Evolutionary conservation across 805 yeast genomes (phyloP).

Genomic region (Metschnikowia peoriensis): DNA sequence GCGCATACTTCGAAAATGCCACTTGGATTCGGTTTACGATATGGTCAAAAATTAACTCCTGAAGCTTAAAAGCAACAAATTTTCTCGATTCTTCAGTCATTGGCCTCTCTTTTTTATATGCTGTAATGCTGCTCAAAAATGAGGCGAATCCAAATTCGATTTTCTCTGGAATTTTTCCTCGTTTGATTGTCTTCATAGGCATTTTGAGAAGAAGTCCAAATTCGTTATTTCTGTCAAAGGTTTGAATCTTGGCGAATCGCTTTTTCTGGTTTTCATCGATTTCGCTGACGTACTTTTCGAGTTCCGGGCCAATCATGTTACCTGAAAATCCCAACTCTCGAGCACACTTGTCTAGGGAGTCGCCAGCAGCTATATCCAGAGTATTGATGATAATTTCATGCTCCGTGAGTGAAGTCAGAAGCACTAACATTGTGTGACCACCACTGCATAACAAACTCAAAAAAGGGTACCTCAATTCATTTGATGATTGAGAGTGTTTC

Average conservation of each 20-base stretch:
- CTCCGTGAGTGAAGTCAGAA: conserved; percentile 53
- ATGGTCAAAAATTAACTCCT: conserved; percentile 70
- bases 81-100: conserved; percentile 47
- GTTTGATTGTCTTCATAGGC: conserved; percentile 36
- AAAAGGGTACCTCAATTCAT: conserved; percentile 51
- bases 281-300: conserved; percentile 54
- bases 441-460: conserved; percentile 82
- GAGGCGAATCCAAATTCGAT: conserved; percentile 72
- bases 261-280: conserved; percentile 25
- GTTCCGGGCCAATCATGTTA: conserved; percentile 80
- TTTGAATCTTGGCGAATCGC: conserved; percentile 21
- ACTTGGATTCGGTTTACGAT: conserved; percentile 60
- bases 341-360: conserved; percentile 90
- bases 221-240: conserved; percentile 20
- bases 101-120: conserved; percentile 27
- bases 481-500: background rate
- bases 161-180: conserved; percentile 25
- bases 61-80: conserved; percentile 57
- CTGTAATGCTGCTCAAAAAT: conserved; percentile 56
- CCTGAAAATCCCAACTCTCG: conserved; percentile 79
- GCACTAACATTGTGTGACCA: conserved; percentile 89
- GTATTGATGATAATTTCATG: conserved; percentile 78
- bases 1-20: conserved; percentile 41
- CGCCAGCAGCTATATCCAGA: conserved; percentile 88
- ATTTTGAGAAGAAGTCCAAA: conserved; percentile 26